A percentile compares a stretch with the other conserved stretches of the same genome.
phyloP scores from a whole-genome alignment of 2,329 filamentous ascomycete genomes.

The Xylariaceae sp. region DNA sequence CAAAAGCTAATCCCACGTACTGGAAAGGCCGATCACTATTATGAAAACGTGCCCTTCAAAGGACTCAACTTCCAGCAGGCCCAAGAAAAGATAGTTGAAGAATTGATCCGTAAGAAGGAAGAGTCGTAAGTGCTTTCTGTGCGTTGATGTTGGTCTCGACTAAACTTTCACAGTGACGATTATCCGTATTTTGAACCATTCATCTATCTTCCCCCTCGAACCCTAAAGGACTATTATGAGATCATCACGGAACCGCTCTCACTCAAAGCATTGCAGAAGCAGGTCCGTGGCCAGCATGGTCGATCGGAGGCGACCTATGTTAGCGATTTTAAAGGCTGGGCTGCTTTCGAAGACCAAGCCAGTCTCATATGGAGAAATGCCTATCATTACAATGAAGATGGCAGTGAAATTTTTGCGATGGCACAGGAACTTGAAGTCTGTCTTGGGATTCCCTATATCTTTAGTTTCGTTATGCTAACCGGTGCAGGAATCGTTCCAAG shows the following conservation, averaged over 20 bases:
- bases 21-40: slow-evolving; percentile 48
- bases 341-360: slow-evolving; percentile 72
- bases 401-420: slow-evolving; percentile 74
- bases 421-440: slow-evolving; percentile 74
- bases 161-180: slow-evolving; percentile 52
- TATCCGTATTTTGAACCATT: slow-evolving; percentile 71
- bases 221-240: slow-evolving; percentile 80
- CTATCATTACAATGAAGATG: slow-evolving; percentile 85
- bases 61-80: slow-evolving; percentile 77
- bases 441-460: neutral
- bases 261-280: slow-evolving; percentile 71
- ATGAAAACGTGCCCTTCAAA: slow-evolving; percentile 58
- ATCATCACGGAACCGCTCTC: slow-evolving; percentile 78
- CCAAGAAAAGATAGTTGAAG: slow-evolving; percentile 78
- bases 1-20: slow-evolving; percentile 32
- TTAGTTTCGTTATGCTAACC: slow-evolving; percentile 19
- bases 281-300: slow-evolving; percentile 68
- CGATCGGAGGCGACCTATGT: slow-evolving; percentile 59
- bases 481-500: slow-evolving; percentile 61
- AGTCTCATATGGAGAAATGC: slow-evolving; percentile 85
- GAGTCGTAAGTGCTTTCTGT: slow-evolving; percentile 49
- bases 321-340: slow-evolving; percentile 76
- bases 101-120: slow-evolving; percentile 65
- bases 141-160: neutral
- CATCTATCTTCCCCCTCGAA: slow-evolving; percentile 69